A percentile compares a stretch with the other conserved stretches of the same genome.
These are phyloP conservation scores for Nematocida major DNA, from an alignment of 371 early-diverging fungal genomes.

Conservation along the genomic window DNA sequence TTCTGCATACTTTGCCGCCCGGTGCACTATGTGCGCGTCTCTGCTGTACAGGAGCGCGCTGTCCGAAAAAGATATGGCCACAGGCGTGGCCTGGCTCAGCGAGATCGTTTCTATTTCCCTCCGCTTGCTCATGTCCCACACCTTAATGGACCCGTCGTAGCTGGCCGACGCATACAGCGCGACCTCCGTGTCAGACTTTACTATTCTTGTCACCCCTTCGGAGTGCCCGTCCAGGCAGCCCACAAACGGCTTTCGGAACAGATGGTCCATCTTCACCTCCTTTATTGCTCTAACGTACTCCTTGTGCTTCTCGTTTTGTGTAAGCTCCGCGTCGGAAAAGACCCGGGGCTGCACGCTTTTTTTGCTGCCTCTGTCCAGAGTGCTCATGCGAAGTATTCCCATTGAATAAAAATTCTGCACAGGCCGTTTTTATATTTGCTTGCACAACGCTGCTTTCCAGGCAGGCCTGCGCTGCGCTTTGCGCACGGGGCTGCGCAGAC, in stretches of 20 bases:
- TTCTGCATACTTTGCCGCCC: not conserved
- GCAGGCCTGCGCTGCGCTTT: no score
- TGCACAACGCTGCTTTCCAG: no score
- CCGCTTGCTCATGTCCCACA: constrained; percentile 14
- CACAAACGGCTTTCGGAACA: constrained; percentile 96
- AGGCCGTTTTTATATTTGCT: not conserved
- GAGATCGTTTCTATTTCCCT: not conserved
- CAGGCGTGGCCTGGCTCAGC: not conserved
- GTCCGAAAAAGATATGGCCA: constrained; percentile 11
- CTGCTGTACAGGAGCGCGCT: constrained; percentile 34
- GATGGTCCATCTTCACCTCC: constrained; percentile 81
- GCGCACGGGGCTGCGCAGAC: no score
- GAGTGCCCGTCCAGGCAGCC: constrained; percentile 77
- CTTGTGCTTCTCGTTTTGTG: constrained; percentile 66
- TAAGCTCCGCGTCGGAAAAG: constrained; percentile 6
- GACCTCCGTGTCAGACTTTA: not conserved
- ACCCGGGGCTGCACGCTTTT: not conserved
- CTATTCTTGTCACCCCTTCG: constrained; percentile 86
- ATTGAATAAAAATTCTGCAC: constrained; percentile 27
- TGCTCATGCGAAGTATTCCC: constrained; percentile 1
- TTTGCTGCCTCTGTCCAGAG: constrained; percentile 19
- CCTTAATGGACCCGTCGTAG: constrained; percentile 34
- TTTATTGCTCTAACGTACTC: constrained; percentile 93
- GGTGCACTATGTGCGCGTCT: not conserved
- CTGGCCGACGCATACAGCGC: constrained; percentile 10